phyloP scores from a whole-genome alignment of 2,329 filamentous ascomycete genomes.

The Zarea fungicola region DNA sequence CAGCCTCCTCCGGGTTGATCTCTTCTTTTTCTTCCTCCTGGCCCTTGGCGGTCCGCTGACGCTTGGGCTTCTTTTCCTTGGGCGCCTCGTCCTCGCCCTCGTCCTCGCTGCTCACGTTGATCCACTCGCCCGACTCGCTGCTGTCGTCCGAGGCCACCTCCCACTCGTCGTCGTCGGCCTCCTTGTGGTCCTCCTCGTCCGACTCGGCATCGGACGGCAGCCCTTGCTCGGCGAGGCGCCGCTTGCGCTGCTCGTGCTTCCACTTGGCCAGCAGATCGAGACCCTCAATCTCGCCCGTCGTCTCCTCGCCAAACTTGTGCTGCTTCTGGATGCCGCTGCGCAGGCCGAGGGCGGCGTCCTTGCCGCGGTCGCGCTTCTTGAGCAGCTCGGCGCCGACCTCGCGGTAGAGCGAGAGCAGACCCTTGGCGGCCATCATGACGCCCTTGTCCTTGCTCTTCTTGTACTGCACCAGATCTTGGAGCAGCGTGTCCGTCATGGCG shows the following conservation, averaged over 20 bases:
- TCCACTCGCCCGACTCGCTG: slow-evolving; percentile 81
- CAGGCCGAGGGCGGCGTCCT: slow-evolving; percentile 80
- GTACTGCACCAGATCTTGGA: slow-evolving; percentile 95
- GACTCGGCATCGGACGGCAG: slow-evolving; percentile 57
- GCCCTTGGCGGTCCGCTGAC: slow-evolving; percentile 25
- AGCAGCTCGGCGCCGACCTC: slow-evolving; percentile 87
- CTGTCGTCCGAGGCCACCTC: slow-evolving; percentile 57
- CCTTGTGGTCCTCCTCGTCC: slow-evolving; percentile 56
- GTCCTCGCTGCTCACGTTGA: slow-evolving; percentile 71
- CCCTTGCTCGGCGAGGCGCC: slow-evolving; percentile 65
- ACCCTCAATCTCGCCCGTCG: slow-evolving; percentile 78
- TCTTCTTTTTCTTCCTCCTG: slow-evolving; percentile 23
- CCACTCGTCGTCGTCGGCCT: slow-evolving; percentile 55
- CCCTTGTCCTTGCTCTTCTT: slow-evolving; percentile 97
- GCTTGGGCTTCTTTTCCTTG: slow-evolving; percentile 45
- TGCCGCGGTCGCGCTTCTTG: slow-evolving; percentile 84
- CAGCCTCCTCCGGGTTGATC: slow-evolving; percentile 28
- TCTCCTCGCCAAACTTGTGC: slow-evolving; percentile 77
- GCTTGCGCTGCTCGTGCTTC: slow-evolving; percentile 83
- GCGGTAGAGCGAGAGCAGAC: slow-evolving; percentile 82
- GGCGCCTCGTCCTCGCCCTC: slow-evolving; percentile 71
- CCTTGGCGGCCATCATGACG: slow-evolving; percentile 97
- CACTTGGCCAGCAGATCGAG: slow-evolving; percentile 86
- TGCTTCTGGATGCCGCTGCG: slow-evolving; percentile 70
- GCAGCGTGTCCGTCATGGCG: slow-evolving; percentile 92